These are phyloP conservation scores for Mortierella sp. DNA, from an alignment of 371 early-diverging fungal species.

Conservation along the genomic window DNA sequence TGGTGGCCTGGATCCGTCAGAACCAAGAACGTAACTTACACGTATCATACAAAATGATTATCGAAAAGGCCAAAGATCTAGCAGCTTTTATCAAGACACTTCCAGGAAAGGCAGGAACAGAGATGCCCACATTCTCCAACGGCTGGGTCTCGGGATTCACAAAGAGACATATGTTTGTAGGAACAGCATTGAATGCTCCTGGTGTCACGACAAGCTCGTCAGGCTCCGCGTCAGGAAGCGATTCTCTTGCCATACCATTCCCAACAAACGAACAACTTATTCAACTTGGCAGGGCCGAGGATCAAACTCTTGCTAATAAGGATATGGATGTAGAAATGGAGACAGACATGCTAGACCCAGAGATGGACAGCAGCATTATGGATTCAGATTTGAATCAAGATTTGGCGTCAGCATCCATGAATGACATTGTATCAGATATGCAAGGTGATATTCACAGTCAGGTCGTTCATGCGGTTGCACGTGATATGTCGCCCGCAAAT, in stretches of 20 bases:
- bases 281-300: background rate
- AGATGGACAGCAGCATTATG: slow-evolving; percentile 4
- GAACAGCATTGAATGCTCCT: slow-evolving; percentile 21
- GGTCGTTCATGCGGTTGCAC: slow-evolving; percentile 21
- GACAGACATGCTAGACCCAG: slow-evolving; percentile 3
- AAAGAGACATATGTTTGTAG: slow-evolving; percentile 31
- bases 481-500: background rate
- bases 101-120: slow-evolving; percentile 12
- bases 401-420: slow-evolving; percentile 8
- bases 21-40: slow-evolving; percentile 30
- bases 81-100: slow-evolving; percentile 27
- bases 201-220: slow-evolving; percentile 3
- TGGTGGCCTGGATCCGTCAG: slow-evolving; percentile 36
- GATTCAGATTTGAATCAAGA: slow-evolving; percentile 2
- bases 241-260: background rate
- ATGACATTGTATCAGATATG: slow-evolving; percentile 13
- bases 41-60: slow-evolving; percentile 50
- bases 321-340: slow-evolving; percentile 7
- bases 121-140: slow-evolving; percentile 39
- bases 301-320: background rate
- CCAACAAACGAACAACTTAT: slow-evolving; percentile 26
- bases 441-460: slow-evolving; percentile 17
- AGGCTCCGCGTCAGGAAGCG: background rate
- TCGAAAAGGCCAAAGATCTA: slow-evolving; percentile 29
- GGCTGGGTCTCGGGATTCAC: slow-evolving; percentile 54